Conservation (phyloP, 192 early-diverging fungal genomes). For the Backusella psychrophila region DNA sequence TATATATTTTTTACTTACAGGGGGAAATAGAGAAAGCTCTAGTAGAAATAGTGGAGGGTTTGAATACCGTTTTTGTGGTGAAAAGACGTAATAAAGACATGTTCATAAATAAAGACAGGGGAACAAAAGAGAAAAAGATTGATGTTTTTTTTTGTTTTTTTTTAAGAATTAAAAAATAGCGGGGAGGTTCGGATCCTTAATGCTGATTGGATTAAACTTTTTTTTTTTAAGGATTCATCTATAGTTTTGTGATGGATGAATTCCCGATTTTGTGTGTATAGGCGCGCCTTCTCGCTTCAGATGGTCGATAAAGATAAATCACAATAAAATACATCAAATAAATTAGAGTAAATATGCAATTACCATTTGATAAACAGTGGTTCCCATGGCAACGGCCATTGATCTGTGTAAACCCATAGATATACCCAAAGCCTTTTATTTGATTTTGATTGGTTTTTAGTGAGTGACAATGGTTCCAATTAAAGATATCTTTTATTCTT, state of each 20-base stretch:
- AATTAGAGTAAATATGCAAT: too few relatives aligned
- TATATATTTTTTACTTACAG: not conserved
- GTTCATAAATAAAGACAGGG: not conserved
- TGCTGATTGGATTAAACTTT: not conserved
- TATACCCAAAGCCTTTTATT: too few relatives aligned
- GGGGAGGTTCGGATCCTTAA: slow-evolving; percentile 3
- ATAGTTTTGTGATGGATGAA: not conserved
- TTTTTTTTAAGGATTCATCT: not conserved
- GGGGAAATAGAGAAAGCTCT: slow-evolving; percentile 10
- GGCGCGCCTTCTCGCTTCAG: not conserved
- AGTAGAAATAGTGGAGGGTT: not conserved
- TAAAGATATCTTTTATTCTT: too few relatives aligned
- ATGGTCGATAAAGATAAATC: too few relatives aligned
- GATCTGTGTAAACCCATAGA: too few relatives aligned
- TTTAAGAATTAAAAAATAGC: not conserved
- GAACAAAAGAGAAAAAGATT: not conserved
- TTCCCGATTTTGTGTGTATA: not conserved
- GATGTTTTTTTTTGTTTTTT: not conserved
- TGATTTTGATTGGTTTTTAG: too few relatives aligned
- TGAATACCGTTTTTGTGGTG: slow-evolving; percentile 2
- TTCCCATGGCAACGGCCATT: too few relatives aligned
- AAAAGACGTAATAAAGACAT: slow-evolving; percentile 18
- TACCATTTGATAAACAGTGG: too few relatives aligned
- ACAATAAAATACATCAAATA: too few relatives aligned
- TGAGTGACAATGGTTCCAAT: too few relatives aligned